phyloP scores from a whole-genome alignment of 116 monocot genomes.

The Papilionanthe hybrid region DNA sequence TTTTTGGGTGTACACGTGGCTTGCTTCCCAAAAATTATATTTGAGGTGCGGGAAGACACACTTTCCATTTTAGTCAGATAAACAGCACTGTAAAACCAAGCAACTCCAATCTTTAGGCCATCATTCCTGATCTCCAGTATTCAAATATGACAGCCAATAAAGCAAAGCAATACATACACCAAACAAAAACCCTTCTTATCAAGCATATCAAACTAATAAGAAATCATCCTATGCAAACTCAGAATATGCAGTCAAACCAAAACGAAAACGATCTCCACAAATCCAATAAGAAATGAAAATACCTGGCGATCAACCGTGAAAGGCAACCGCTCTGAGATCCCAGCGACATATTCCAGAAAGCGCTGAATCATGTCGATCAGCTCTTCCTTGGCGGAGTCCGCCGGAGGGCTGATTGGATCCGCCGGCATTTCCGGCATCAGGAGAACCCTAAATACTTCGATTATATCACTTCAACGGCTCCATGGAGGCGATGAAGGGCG shows the following conservation, averaged over 20 bases:
- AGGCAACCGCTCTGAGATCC: slow-evolving; percentile 40
- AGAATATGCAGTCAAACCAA: not conserved
- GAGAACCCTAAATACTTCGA: not conserved
- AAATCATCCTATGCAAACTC: not conserved
- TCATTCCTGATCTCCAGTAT: not conserved
- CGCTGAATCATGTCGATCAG: slow-evolving; percentile 50
- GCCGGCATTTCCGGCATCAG: slow-evolving; percentile 7
- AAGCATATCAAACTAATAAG: not conserved
- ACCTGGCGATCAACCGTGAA: slow-evolving; percentile 51
- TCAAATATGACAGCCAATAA: not conserved
- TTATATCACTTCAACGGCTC: not conserved
- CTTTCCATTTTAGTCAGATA: not conserved
- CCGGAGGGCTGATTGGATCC: not conserved
- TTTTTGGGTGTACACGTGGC: too few species aligned
- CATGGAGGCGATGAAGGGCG: not conserved
- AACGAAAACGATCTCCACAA: not conserved
- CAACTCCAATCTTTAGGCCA: not conserved
- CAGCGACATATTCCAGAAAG: slow-evolving; percentile 33
- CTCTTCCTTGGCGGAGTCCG: slow-evolving; percentile 39
- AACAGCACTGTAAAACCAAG: not conserved
- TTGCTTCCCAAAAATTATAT: too few species aligned
- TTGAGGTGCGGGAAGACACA: not conserved
- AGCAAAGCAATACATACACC: not conserved
- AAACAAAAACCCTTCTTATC: not conserved
- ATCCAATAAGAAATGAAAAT: not conserved